A percentile compares a stretch with the other conserved stretches of the same genome.
phyloP scores from a whole-genome alignment of 345 rosid genomes.

The Aurinia saxatilis region DNA sequence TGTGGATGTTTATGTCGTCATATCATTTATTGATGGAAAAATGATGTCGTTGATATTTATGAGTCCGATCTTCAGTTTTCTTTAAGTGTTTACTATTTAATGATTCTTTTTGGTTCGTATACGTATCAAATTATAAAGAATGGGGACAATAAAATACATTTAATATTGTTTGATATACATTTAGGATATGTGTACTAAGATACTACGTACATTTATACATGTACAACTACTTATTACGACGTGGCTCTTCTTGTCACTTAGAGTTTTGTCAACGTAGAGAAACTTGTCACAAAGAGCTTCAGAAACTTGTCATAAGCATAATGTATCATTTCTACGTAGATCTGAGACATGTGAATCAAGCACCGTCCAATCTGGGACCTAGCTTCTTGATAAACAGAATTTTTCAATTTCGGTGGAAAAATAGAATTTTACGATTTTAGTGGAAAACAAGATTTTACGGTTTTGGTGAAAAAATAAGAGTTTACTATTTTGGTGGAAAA shows the following conservation, averaged over 20 bases:
- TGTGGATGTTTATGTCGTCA: neutral
- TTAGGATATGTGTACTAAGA: slow-evolving; percentile 1
- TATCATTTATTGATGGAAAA: neutral
- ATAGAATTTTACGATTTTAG: too few relatives aligned
- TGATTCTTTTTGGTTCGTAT: neutral
- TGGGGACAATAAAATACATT: neutral
- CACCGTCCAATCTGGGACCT: slow-evolving; percentile 7
- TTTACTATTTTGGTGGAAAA: too few relatives aligned
- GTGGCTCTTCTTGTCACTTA: neutral
- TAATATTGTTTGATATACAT: neutral
- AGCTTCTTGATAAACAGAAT: neutral
- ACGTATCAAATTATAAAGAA: slow-evolving; percentile 7
- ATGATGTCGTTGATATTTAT: neutral
- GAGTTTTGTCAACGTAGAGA: neutral
- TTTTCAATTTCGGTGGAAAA: too few relatives aligned
- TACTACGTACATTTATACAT: neutral
- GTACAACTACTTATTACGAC: slow-evolving; percentile 3
- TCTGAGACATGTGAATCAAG: neutral
- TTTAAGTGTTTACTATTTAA: too few relatives aligned
- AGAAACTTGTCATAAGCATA: too few relatives aligned
- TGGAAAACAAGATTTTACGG: too few relatives aligned
- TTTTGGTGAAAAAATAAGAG: too few relatives aligned
- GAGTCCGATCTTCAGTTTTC: neutral
- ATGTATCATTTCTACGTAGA: too few relatives aligned
- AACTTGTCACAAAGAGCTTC: neutral